Percentiles rank a stretch among this genome's conserved stretches.
phyloP scores from a whole-genome alignment of 768 basidiomycete genomes.

The Russula earlei region DNA sequence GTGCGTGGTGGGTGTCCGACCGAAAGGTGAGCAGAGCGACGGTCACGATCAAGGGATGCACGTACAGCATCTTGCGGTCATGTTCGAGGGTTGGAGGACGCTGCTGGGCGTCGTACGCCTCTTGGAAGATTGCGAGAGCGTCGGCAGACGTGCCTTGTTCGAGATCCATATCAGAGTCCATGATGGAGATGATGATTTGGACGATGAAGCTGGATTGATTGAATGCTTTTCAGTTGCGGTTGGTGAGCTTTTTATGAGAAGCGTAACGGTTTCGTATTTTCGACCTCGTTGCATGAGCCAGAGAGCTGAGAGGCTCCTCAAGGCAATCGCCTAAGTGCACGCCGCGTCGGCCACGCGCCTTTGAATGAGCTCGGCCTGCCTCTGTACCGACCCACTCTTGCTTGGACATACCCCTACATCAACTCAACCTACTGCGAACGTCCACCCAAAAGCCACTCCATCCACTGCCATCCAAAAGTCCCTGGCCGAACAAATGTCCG shows the following conservation, averaged over 20 bases:
- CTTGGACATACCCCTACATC: no score
- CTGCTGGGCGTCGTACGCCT: constrained; percentile 27
- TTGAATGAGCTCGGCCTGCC: not conserved
- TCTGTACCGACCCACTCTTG: no score
- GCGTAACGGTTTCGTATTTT: no score
- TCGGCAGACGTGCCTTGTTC: constrained; percentile 29
- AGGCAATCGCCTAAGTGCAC: constrained; percentile 12
- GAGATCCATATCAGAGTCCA: constrained; percentile 80
- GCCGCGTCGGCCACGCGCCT: constrained; percentile 8
- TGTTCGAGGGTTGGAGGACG: constrained; percentile 29
- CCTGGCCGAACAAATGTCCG: constrained; percentile 61
- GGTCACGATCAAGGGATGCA: constrained; percentile 17
- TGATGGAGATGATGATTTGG: constrained; percentile 25
- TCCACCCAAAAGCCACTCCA: constrained; percentile 53
- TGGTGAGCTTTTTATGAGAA: not conserved
- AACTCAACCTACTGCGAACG: constrained; percentile 37
- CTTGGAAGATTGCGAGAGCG: constrained; percentile 27
- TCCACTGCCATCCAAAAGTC: constrained; percentile 52
- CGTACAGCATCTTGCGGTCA: constrained; percentile 68
- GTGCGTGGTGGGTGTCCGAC: not conserved
- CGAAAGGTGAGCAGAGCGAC: not conserved
- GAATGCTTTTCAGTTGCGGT: not conserved
- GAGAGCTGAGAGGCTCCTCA: not conserved
- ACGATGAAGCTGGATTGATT: constrained; percentile 1
- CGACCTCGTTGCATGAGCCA: constrained; percentile 15